Evolutionary conservation across 305 asterid genomes (phyloP).

Genomic region (Fraxinus platypoda): DNA sequence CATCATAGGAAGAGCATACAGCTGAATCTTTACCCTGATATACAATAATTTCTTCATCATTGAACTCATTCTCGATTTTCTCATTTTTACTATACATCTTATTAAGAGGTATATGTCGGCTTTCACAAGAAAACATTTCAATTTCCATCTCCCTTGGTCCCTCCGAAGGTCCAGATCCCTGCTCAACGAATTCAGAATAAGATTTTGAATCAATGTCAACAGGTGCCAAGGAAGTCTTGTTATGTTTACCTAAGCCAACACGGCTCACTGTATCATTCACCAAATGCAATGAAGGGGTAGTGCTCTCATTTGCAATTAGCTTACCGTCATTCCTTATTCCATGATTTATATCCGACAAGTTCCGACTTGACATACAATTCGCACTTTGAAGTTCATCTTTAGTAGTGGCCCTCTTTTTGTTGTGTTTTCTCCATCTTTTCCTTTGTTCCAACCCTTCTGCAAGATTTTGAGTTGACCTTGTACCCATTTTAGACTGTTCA

Average conservation of each 20-base stretch:
- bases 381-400: constrained; percentile 17
- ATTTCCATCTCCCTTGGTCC: constrained; percentile 24
- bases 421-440: constrained; percentile 25
- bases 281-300: constrained; percentile 15
- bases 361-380: constrained; percentile 25
- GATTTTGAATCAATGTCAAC: constrained; percentile 14
- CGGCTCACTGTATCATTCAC: constrained; percentile 12
- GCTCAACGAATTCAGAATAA: constrained; percentile 18
- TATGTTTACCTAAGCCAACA: neutral
- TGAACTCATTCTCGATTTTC: constrained; percentile 15
- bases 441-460: constrained; percentile 12
- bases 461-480: neutral
- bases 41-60: constrained; percentile 24
- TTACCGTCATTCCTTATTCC: constrained; percentile 16
- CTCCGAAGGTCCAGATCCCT: constrained; percentile 11
- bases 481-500: constrained; percentile 25
- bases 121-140: constrained; percentile 22
- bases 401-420: constrained; percentile 17
- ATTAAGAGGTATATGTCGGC: constrained; percentile 9
- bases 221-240: constrained; percentile 16
- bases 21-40: constrained; percentile 26
- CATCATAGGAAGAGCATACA: constrained; percentile 16
- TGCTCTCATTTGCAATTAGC: constrained; percentile 14
- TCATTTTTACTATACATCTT: constrained; percentile 15
- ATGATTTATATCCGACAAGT: constrained; percentile 28